Evolutionary conservation across 2,329 filamentous ascomycete species (phyloP).

Genomic region (Emergomyces orientalis): DNA sequence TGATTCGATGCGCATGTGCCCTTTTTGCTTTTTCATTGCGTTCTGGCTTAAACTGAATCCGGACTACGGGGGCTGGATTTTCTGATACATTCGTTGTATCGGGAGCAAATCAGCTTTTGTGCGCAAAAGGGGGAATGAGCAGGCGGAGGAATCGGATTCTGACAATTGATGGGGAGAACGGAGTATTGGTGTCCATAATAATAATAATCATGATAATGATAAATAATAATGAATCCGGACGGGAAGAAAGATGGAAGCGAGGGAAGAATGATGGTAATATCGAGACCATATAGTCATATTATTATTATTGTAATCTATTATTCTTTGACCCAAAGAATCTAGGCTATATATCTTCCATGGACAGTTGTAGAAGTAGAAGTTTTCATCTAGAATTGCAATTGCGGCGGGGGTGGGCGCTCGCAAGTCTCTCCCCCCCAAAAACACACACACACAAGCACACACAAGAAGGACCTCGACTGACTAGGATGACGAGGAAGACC

Average conservation of each 20-base stretch:
- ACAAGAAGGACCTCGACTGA: not conserved
- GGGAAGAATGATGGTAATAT: not conserved
- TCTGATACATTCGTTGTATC: not conserved
- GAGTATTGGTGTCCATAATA: not conserved
- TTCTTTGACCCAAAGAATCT: no score
- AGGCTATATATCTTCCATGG: no score
- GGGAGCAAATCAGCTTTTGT: not conserved
- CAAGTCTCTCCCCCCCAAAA: no score
- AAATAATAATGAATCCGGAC: not conserved
- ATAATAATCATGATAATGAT: not conserved
- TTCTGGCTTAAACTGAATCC: no score
- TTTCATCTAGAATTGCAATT: not conserved
- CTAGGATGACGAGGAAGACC: not conserved
- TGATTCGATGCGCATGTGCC: not conserved
- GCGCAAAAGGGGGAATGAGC: not conserved
- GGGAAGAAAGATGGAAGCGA: not conserved
- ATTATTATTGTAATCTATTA: no score
- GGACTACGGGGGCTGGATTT: not conserved
- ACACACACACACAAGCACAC: not conserved
- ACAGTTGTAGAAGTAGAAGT: no score
- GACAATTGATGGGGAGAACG: not conserved
- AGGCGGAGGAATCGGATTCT: not conserved
- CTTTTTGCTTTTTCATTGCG: not conserved
- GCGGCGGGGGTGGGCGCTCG: not conserved
- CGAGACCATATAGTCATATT: no score